Evolutionary conservation across 1,284 basidiomycete genomes (phyloP).

Genomic region (Xerocomus amazonicus): DNA sequence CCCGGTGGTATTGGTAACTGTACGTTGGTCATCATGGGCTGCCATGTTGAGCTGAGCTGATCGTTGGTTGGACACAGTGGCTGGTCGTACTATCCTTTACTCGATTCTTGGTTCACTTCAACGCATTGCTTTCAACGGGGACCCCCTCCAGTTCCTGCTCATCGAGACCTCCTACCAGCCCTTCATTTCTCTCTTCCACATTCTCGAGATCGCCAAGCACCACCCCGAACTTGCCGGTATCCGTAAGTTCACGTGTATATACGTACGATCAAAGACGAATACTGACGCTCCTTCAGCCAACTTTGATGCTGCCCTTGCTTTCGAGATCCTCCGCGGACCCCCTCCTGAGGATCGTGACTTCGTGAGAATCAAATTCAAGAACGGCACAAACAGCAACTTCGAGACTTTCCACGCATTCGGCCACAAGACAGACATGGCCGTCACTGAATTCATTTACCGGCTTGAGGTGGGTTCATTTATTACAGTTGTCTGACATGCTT

Average conservation of each 20-base stretch:
- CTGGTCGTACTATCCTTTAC: constrained; percentile 73
- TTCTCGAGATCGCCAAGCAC: constrained; percentile 58
- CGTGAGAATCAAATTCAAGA: constrained; percentile 82
- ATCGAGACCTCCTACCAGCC: constrained; percentile 83
- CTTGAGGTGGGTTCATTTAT: constrained; percentile 62
- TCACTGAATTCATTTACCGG: constrained; percentile 76
- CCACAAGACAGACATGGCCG: constrained; percentile 65
- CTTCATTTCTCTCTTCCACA: constrained; percentile 82
- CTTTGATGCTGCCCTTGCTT: constrained; percentile 72
- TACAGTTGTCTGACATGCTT: constrained; percentile 41
- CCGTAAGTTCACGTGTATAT: constrained; percentile 43
- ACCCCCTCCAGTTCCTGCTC: constrained; percentile 74
- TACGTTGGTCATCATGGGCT: constrained; percentile 34
- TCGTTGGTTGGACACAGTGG: constrained; percentile 46
- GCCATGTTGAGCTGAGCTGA: constrained; percentile 6
- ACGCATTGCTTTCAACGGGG: constrained; percentile 72
- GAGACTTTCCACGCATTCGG: constrained; percentile 65
- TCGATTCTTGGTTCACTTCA: constrained; percentile 68
- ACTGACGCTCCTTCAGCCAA: constrained; percentile 49
- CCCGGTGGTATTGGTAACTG: constrained; percentile 73
- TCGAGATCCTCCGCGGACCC: constrained; percentile 72
- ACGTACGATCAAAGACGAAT: background rate
- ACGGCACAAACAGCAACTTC: constrained; percentile 64
- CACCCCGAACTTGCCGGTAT: constrained; percentile 61
- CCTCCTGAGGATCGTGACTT: constrained; percentile 75